Base-by-base conservation (phyloP, 2,329 filamentous ascomycete genomes). In the Zalaria sp. region DNA sequence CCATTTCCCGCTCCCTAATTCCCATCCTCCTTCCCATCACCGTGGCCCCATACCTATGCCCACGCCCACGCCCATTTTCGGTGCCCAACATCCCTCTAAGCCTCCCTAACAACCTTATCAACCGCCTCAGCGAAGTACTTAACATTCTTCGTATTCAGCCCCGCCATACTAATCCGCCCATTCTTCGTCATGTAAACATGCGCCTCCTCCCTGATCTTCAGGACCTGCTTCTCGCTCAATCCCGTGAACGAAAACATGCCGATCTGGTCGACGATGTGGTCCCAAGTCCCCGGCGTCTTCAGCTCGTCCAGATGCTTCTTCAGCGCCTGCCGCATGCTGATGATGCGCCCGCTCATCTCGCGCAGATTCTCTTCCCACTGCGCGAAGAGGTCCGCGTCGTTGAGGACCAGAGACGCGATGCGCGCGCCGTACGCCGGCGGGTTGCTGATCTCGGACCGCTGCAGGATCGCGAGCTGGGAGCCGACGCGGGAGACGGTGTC, bases 171-270 rank as follows among this genome's bases (percentile, higher is more conserved):
- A 64, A 96, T 94, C 38, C 91, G 82, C 25, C 91, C 91, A 58
- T 98, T 98, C 76, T 95, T 95, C 51, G 89, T 96, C 68, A 89
- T 88, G 67, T 91, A 91, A 41, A 91, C 72, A 61, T 91, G 84
- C 45, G 71, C 75, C 39, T 83, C 75, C 46, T 77, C 69, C 40
- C 80, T 73, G 47, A 91, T 66, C 64, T 76, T 78, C 51, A 73
- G 52, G 5, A 89, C 84, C 59, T 91, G 84, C 47, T 74, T 59
- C 65, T 87, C 82, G 8, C 62, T 74, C 59, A 93, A 65, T 8
- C 85, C 85, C 1, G 85, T 93, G 62, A 93, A 98, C 62, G 81
- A 89, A 68, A 98, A 98, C 91, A 98, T 98, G 67, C 91, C 91
- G 58, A 98, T 98, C 73, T 98, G 91, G 55, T 93, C 84, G 10